Evolutionary conservation across 2,329 filamentous ascomycete genomes (phyloP), one percentile per base, ranked within the genome.

Genomic region (Colletotrichum lupini): DNA sequence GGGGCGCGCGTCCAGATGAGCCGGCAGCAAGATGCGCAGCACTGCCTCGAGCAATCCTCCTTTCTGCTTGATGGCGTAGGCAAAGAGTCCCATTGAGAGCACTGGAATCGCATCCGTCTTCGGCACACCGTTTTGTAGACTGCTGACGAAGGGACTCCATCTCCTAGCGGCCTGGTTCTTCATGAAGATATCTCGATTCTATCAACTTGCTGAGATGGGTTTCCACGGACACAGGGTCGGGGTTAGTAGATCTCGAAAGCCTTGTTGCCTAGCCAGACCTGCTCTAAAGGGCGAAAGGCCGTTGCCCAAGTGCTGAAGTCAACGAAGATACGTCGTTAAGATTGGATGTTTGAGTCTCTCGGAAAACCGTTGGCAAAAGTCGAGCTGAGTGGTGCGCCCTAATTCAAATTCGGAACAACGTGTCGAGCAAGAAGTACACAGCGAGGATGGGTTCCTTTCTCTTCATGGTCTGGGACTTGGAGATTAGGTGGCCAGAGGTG

Each of bases 391-490:
- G 9, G 19, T n/a, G 7, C 19, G 42, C n/a, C 8, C 19, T 9
- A 49, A n/a, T 49, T 9, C 42, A n/a, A 49, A 9, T 19, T 49
- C 19, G n/a, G 42, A 49, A n/a, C 7, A 49, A 11, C 3, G 42
- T 22, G 42, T 49, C 32, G 5, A 26, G n/a, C 16, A 65, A 57
- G 37, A 19, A 28, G 24, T 24, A 14, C 26, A 28, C 32, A 28
- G 30, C 11, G 22, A 24, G 9, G 32, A 8, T 28, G 32, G 11
- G 30, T 24, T n/a, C 19, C 26, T 52, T 37, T 37, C 12, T 24
- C 37, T 56, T 73, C 67, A 71, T 71, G 49, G 26, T 71, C 32
- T 58, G 56, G 57, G 30, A 35, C 16, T 63, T 60, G 56, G 56
- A 42, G 19, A 37, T 8, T 35, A 56, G 52, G 61, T 30, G 28